Conservation (phyloP, 2,329 filamentous ascomycete genomes). For the Fusarium graminum region DNA sequence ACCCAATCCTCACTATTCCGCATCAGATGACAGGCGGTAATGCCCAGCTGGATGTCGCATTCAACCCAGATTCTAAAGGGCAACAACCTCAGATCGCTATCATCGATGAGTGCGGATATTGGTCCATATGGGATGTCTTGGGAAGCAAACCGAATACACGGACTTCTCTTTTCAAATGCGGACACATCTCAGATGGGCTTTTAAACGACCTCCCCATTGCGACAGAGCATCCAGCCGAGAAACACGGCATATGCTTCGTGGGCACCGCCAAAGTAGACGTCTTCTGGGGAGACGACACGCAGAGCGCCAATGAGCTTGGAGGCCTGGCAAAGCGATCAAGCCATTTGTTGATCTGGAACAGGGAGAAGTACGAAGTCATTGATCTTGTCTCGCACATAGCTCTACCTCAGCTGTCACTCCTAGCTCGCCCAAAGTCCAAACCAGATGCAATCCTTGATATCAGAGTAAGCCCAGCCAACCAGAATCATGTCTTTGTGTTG, state of each 20-base stretch:
- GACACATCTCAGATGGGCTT: conserved; percentile 60
- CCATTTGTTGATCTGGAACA: conserved; percentile 56
- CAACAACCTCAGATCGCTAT: conserved; percentile 73
- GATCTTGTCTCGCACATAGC: conserved; percentile 53
- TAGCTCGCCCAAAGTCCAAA: conserved; percentile 44
- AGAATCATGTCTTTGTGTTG: conserved; percentile 68
- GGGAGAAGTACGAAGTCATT: conserved; percentile 52
- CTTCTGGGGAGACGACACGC: conserved; percentile 36
- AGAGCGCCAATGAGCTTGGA: conserved; percentile 18
- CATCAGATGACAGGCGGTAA: conserved; percentile 65
- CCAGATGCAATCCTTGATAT: conserved; percentile 68
- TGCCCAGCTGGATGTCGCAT: conserved; percentile 72
- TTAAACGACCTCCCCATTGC: conserved; percentile 52
- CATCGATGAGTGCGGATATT: conserved; percentile 73
- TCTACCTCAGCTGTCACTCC: conserved; percentile 48
- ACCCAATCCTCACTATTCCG: conserved; percentile 66
- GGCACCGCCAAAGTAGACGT: conserved; percentile 48
- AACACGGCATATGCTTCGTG: conserved; percentile 61
- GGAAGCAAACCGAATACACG: conserved; percentile 55
- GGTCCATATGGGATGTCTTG: conserved; percentile 75
- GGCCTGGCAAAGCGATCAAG: conserved; percentile 34
- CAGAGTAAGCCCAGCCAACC: conserved; percentile 60
- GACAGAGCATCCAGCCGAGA: conserved; percentile 51
- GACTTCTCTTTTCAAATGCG: conserved; percentile 56
- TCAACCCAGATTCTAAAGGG: conserved; percentile 65